A percentile compares a stretch with the other conserved stretches of the same genome.
Evolutionary conservation across 306 rosid genomes (phyloP).

Genomic region (Dalbergia cochinchinensis): DNA sequence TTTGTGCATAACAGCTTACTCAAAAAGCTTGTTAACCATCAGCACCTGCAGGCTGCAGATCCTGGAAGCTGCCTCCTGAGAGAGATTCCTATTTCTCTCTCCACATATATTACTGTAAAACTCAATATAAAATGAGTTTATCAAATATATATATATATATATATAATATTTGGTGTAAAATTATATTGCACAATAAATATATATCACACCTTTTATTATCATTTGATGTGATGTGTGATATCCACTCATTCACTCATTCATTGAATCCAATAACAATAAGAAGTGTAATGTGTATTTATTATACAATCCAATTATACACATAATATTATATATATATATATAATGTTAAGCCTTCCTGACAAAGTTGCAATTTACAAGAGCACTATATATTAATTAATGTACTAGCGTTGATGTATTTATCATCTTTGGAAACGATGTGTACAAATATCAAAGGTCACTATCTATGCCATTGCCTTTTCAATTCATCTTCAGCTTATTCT

Average conservation of each 20-base stretch:
- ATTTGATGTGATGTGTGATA: too few species aligned
- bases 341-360: not conserved
- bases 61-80: conserved; percentile 69
- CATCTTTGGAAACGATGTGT: not conserved
- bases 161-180: too few species aligned
- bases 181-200: too few species aligned
- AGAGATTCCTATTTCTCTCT: conserved; percentile 54
- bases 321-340: too few species aligned
- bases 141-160: too few species aligned
- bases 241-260: too few species aligned
- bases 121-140: not conserved
- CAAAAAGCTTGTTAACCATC: conserved; percentile 5
- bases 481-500: not conserved
- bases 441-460: not conserved
- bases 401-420: not conserved
- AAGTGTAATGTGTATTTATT: too few species aligned
- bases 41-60: conserved; percentile 49
- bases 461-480: not conserved
- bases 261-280: too few species aligned
- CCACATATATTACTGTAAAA: not conserved
- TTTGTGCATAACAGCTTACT: conserved; percentile 42
- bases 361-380: not conserved
- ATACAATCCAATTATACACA: too few species aligned
- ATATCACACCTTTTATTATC: too few species aligned
- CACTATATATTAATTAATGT: not conserved